Base-by-base conservation (phyloP, 805 yeast genomes). In the Candida peoriensis region DNA sequence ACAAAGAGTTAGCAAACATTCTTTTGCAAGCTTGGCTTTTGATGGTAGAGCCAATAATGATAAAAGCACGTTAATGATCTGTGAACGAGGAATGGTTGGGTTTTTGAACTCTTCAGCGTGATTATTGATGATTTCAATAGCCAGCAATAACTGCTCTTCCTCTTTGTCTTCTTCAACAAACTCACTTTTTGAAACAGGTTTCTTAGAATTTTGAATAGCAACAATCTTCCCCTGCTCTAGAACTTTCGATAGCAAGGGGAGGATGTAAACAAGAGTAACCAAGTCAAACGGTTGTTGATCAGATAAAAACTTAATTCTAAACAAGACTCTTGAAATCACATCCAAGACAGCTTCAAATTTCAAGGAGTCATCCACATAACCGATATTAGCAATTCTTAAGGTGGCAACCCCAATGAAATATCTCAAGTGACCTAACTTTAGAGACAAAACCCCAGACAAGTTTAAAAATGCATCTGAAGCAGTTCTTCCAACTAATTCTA, bases 131-230 rank as follows among this genome's bases (percentile, higher is more conserved):
- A 88, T 77, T 50, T 85, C 94, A 47, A 89, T 58, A 0, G 90
- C 82, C 38, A 90, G 63, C 32, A 83, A 58, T 32, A 88, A 63
- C 48, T 85, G 90, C 54, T 88, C 97, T 57, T 89, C 96, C 52
- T 83, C 88, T n/a, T 78, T 78, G 46, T 79, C 86, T 55, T 85
- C 95, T 36, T 86, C 90, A 20, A 72, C 72, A 54, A 80, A 83
- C 48, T 85, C 94, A 3, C 79, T 64, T 20, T 78, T 80, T 2
- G 70, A 63, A 8, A 62, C 57, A 3, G 64, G 69, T 49, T 76
- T 78, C 29, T 65, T 67, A 3, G 78, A 64, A 47, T 72, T 74
- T 42, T 64, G 70, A 34, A 73, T 48, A 2, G 82, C 73, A 27
- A 69, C 73, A 1, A 52, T 59, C 37, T 76, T 79, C 39, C 94